These are phyloP conservation scores for Arachnomyces sp. DNA, from an alignment of 2,329 filamentous ascomycete genomes.

Conservation along the genomic window DNA sequence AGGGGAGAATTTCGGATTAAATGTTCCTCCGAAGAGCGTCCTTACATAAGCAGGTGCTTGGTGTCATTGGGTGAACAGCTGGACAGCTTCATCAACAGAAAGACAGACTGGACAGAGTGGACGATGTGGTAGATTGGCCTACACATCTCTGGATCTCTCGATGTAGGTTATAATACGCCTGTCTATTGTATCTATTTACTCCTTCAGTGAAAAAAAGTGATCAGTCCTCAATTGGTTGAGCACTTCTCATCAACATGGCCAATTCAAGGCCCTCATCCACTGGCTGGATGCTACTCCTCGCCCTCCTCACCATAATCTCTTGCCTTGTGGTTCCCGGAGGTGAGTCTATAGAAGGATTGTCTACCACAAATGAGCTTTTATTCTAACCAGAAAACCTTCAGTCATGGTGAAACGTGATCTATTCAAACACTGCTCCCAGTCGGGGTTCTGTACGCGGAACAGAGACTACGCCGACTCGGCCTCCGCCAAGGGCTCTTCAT, in stretches of 20 bases:
- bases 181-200: too few species aligned
- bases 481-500: slow-evolving; percentile 55
- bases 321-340: slow-evolving; percentile 58
- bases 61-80: slow-evolving; percentile 15
- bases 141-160: too few species aligned
- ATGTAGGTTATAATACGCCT: too few species aligned
- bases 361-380: slow-evolving; percentile 2
- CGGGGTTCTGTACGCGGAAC: slow-evolving; percentile 95
- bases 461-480: slow-evolving; percentile 78
- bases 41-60: slow-evolving; percentile 27
- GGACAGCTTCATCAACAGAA: too few species aligned
- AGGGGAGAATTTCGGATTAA: neutral
- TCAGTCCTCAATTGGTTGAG: too few species aligned
- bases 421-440: slow-evolving; percentile 94
- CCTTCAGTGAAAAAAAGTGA: too few species aligned
- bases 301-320: slow-evolving; percentile 52
- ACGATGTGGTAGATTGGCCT: too few species aligned
- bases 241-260: slow-evolving; percentile 24
- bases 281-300: slow-evolving; percentile 59
- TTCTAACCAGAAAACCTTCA: slow-evolving; percentile 28
- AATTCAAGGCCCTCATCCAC: slow-evolving; percentile 42
- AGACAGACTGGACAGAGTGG: too few species aligned
- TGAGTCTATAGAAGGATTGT: slow-evolving; percentile 35
- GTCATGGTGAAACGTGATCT: slow-evolving; percentile 88
- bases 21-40: too few species aligned